Percentiles rank a stretch among this genome's conserved stretches.
Conservation (phyloP, 768 basidiomycete species). For the Cystofilobasidium macerans region DNA sequence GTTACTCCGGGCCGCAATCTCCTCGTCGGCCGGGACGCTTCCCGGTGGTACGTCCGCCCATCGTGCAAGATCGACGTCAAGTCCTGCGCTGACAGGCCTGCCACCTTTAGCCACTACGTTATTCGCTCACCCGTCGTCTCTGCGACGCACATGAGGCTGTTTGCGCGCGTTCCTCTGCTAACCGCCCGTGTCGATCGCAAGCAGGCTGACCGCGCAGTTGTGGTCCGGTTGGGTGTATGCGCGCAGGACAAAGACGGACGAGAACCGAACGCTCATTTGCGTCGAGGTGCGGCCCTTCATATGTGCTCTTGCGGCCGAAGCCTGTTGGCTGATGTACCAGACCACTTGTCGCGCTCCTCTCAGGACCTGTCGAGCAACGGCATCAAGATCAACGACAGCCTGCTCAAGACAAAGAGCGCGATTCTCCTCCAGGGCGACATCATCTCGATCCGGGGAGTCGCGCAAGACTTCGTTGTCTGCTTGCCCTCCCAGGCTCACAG, state of each 20-base stretch:
- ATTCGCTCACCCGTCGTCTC: background rate
- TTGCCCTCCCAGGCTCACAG: background rate
- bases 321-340: background rate
- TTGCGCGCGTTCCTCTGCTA: background rate
- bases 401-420: background rate
- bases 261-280: constrained; percentile 5
- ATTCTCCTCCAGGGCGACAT: constrained; percentile 18
- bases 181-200: background rate
- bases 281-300: constrained; percentile 12
- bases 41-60: background rate
- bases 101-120: background rate
- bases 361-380: constrained; percentile 16
- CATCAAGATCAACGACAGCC: constrained; percentile 8
- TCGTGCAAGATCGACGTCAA: too few relatives aligned
- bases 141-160: background rate
- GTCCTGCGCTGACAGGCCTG: background rate
- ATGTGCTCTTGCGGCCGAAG: background rate
- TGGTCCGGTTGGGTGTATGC: background rate
- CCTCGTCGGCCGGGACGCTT: background rate
- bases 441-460: background rate
- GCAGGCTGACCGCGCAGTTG: background rate
- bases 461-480: background rate
- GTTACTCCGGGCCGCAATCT: background rate
- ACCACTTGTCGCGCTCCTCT: background rate
- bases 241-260: constrained; percentile 15